Evolutionary conservation across 371 early-diverging fungal genomes (phyloP), one percentile per base, ranked within the genome.

Genomic region (Zychaea mexicana): DNA sequence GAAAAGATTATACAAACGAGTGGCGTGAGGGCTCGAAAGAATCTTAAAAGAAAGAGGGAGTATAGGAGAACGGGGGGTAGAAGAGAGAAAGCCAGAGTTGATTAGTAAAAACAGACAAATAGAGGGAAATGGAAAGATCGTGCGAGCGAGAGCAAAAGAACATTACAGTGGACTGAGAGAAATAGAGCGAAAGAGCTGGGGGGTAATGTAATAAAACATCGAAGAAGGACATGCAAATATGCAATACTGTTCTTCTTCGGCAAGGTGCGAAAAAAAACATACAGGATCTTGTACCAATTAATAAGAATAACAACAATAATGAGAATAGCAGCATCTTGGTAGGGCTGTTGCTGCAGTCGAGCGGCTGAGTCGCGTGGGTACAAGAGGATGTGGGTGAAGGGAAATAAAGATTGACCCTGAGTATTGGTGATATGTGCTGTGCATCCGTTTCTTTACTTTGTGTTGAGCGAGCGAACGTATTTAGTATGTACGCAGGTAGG

Each of bases 331-430:
- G n/a, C n/a, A 42, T 36, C 10, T 46, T 17, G 10, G 49, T 49
- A 49, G 49, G 49, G 49, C 49, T 49, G 49, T 22, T 36, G n/a
- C 19, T 49, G 49, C 49, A 49, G 10, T 49, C 6, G 22, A 49
- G 49, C 49, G 49, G 49, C 49, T 49, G 49, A 49, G 49, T 49
- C 49, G 49, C 49, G 49, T 49, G 49, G 49, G n/a, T 19, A 19
- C 33, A 33, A 33, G 12, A 33, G n/a, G n/a, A 45, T n/a, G n/a
- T 45, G 45, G 45, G 17, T 45, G 45, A n/a, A 45, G 4, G 19
- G 17, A n/a, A n/a, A n/a, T n/a, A n/a, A n/a, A n/a, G n/a, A 45
- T 45, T 49, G 49, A 49, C 49, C 49, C 49, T 49, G 49, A 46
- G 36, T 10, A 36, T 36, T 10, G n/a, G n/a, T n/a, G n/a, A n/a